These are phyloP conservation scores for Naegleria gruberi DNA, from an alignment of 208 protist genomes.

Conservation along the genomic window DNA sequence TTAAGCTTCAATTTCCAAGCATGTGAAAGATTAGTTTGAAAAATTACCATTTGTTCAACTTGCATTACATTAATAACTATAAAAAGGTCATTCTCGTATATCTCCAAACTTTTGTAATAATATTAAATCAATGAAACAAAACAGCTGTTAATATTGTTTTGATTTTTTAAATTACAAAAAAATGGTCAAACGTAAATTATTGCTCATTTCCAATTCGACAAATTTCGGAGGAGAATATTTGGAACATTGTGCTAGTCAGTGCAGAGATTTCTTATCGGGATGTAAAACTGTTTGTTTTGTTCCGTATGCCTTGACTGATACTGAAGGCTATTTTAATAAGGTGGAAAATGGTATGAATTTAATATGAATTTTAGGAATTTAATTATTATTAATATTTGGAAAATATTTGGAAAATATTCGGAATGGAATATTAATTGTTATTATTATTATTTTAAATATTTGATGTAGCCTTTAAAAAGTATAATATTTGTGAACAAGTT, in stretches of 20 bases:
- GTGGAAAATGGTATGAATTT: neutral
- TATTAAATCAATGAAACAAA: too few species aligned
- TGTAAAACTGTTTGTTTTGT: slow-evolving; percentile 23
- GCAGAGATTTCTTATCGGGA: neutral
- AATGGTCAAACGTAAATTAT: neutral
- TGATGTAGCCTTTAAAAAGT: slow-evolving; percentile 3
- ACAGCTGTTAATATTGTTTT: too few species aligned
- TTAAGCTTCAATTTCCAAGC: too few species aligned
- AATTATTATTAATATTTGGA: too few species aligned
- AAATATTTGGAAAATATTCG: too few species aligned
- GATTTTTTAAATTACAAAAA: too few species aligned
- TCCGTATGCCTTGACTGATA: slow-evolving; percentile 22
- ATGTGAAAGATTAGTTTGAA: too few species aligned
- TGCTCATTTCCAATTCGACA: slow-evolving; percentile 23
- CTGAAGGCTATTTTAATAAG: slow-evolving; percentile 22
- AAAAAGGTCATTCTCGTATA: too few species aligned
- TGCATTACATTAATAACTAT: too few species aligned
- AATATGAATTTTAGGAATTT: slow-evolving; percentile 12
- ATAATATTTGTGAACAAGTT: neutral
- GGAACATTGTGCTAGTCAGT: slow-evolving; percentile 27
- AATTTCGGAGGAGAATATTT: slow-evolving; percentile 20
- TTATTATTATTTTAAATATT: neutral
- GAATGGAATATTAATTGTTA: too few species aligned
- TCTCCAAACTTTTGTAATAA: too few species aligned
- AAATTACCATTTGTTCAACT: too few species aligned